A percentile compares a stretch with the other conserved stretches of the same genome.
phyloP scores from a whole-genome alignment of 2,329 filamentous ascomycete genomes.

The Aspergillus viridinutans region DNA sequence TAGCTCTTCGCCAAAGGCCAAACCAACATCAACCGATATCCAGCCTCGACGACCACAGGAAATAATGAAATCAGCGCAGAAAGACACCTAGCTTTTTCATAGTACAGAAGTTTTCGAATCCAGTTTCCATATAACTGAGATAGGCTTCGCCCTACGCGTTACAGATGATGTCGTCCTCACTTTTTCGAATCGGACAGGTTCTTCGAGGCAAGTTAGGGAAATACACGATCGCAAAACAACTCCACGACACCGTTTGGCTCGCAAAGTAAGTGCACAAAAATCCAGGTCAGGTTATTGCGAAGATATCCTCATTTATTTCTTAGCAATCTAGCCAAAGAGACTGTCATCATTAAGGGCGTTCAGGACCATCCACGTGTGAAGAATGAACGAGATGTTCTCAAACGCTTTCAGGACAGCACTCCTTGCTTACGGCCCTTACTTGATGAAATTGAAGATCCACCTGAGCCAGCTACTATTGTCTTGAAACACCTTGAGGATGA shows the following conservation, averaged over 20 bases:
- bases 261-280: background rate
- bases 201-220: background rate
- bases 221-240: background rate
- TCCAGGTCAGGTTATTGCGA: background rate
- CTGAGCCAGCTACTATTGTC: constrained; percentile 3
- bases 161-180: background rate
- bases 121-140: too few relatives aligned
- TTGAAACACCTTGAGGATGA: background rate
- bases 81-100: too few relatives aligned
- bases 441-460: constrained; percentile 19
- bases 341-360: constrained; percentile 14
- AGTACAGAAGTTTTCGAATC: too few relatives aligned
- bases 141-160: too few relatives aligned
- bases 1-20: too few relatives aligned
- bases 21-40: too few relatives aligned
- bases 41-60: too few relatives aligned
- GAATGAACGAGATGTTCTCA: constrained; percentile 23
- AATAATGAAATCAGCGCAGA: too few relatives aligned
- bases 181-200: background rate
- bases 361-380: constrained; percentile 17
- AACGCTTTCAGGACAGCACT: constrained; percentile 19
- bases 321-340: constrained; percentile 5
- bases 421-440: constrained; percentile 16
- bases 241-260: background rate
- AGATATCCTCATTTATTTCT: constrained; percentile 4